Conservation (phyloP, 768 basidiomycete genomes). For the Tricholoma saponaceum region DNA sequence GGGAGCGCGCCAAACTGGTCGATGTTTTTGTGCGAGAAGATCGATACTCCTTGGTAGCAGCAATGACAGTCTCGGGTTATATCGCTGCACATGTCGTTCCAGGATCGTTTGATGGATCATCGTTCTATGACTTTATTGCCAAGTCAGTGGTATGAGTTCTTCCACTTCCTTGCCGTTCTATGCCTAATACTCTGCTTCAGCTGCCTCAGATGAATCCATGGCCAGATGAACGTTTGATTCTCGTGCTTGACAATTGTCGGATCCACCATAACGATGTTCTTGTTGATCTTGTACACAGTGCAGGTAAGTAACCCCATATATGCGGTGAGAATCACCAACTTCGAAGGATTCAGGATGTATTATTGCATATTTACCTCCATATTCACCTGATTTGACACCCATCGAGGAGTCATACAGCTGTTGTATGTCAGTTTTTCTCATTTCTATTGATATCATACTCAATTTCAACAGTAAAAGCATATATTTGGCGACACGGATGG, state of each 20-base stretch:
- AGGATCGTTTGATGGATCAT: slow-evolving; percentile 28
- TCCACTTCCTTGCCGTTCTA: not conserved
- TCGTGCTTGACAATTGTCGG: slow-evolving; percentile 25
- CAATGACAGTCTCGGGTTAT: slow-evolving; percentile 30
- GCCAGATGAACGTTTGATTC: slow-evolving; percentile 17
- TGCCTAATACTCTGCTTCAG: slow-evolving; percentile 7
- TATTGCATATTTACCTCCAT: slow-evolving; percentile 25
- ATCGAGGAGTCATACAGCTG: slow-evolving; percentile 29
- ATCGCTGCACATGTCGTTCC: slow-evolving; percentile 25
- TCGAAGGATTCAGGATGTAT: slow-evolving; percentile 8
- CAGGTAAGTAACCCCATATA: slow-evolving; percentile 14
- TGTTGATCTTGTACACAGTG: slow-evolving; percentile 18
- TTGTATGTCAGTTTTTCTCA: slow-evolving; percentile 3
- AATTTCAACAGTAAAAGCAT: not conserved
- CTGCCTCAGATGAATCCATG: slow-evolving; percentile 25
- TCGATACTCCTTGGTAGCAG: slow-evolving; percentile 27
- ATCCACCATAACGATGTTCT: slow-evolving; percentile 24
- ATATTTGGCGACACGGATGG: slow-evolving; percentile 3
- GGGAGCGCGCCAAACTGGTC: slow-evolving; percentile 15
- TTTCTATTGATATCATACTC: slow-evolving; percentile 1
- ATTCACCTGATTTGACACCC: slow-evolving; percentile 33
- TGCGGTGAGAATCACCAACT: not conserved
- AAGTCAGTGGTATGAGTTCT: slow-evolving; percentile 29
- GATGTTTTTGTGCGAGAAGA: slow-evolving; percentile 21
- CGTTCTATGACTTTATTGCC: slow-evolving; percentile 33